Percentiles rank a stretch among this genome's conserved stretches.
phyloP scores from a whole-genome alignment of 2,329 filamentous ascomycete species.

The Fusarium haematococcum region DNA sequence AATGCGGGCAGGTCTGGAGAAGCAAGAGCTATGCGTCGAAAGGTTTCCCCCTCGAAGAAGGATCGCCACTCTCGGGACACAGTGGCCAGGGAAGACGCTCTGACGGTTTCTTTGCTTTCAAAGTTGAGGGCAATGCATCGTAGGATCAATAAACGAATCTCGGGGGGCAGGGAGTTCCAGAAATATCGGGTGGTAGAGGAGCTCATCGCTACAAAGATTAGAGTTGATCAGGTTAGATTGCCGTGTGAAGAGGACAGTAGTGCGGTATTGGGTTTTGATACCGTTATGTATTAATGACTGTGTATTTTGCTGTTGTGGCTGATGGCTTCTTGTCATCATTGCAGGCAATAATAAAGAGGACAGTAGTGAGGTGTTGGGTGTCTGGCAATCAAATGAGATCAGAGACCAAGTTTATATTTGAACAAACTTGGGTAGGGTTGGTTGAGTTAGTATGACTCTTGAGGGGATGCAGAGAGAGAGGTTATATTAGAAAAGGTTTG shows the following conservation, averaged over 20 bases:
- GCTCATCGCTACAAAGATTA: constrained; percentile 1
- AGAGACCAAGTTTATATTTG: not conserved
- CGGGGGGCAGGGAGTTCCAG: constrained; percentile 9
- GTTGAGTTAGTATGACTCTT: not conserved
- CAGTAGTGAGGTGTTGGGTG: not conserved
- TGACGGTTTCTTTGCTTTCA: not conserved
- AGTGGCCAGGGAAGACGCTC: constrained; percentile 3
- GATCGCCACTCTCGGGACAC: constrained; percentile 26
- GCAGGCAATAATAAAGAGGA: not conserved
- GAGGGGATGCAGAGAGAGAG: not conserved
- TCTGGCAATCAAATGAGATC: not conserved
- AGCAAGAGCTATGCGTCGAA: constrained; percentile 8
- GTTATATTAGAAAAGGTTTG: not conserved
- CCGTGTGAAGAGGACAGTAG: not conserved
- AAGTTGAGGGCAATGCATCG: not conserved
- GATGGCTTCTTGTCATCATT: too few species aligned
- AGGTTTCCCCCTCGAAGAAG: constrained; percentile 22
- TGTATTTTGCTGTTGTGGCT: too few species aligned
- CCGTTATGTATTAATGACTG: too few species aligned
- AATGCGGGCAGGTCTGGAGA: constrained; percentile 7
- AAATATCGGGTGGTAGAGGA: not conserved
- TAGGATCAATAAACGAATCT: constrained; percentile 19
- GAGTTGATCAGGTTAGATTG: not conserved
- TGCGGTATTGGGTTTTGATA: not conserved
- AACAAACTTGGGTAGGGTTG: not conserved